phyloP scores from a whole-genome alignment of 768 basidiomycete genomes.

The Auriscalpium microsporum region DNA sequence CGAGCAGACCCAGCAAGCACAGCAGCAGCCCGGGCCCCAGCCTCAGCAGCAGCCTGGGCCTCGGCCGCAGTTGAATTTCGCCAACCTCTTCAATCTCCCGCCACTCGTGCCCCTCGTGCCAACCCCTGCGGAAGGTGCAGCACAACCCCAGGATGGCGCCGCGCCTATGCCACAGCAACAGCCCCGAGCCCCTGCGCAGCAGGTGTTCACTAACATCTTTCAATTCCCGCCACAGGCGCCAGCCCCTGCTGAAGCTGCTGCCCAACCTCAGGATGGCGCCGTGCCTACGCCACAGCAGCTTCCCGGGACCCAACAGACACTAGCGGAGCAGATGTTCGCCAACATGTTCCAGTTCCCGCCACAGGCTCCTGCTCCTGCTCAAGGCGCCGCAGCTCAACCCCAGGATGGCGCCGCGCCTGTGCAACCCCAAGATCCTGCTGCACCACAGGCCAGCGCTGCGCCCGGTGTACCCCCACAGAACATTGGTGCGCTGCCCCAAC shows the following conservation, averaged over 20 bases:
- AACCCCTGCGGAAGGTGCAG: background rate
- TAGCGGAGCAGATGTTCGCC: background rate
- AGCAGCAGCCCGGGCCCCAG: constrained; percentile 6
- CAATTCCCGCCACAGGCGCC: background rate
- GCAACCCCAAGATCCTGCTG: background rate
- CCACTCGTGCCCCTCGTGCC: background rate
- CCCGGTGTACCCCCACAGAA: too few species aligned
- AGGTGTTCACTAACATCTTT: background rate
- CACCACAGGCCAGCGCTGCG: too few species aligned
- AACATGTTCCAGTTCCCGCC: background rate
- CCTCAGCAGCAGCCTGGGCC: background rate
- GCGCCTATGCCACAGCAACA: background rate
- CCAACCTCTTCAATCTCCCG: too few species aligned
- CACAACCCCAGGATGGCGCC: background rate
- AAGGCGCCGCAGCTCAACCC: background rate
- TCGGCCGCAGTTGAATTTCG: background rate
- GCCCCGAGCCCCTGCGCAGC: background rate
- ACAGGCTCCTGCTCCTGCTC: background rate
- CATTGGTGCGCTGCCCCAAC: too few species aligned
- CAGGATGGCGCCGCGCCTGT: background rate
- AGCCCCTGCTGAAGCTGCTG: background rate
- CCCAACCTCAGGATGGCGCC: background rate
- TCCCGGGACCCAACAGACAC: too few species aligned
- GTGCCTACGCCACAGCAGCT: background rate
- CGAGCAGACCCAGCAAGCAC: constrained; percentile 12